Conservation (phyloP, 768 basidiomycete genomes). For the Rhizopogon rudus region DNA sequence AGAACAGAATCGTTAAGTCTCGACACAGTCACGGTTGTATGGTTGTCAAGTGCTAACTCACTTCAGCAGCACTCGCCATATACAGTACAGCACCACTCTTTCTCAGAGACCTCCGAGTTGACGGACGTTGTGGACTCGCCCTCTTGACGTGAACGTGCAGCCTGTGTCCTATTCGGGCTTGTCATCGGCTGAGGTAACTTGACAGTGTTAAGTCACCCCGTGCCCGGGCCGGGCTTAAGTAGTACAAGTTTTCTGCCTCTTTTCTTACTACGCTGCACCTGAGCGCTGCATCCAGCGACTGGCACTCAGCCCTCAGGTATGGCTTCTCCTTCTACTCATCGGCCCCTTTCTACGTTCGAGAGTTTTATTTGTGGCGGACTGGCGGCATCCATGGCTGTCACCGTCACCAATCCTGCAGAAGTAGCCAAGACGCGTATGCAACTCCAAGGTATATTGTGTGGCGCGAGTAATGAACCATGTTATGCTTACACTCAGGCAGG, state of each 20-base stretch:
- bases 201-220: too few species aligned
- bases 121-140: too few species aligned
- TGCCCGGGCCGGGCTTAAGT: too few species aligned
- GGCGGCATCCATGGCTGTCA: slow-evolving; percentile 90
- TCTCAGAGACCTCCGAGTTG: too few species aligned
- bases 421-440: slow-evolving; percentile 90
- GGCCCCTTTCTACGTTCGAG: slow-evolving; percentile 61
- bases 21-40: too few species aligned
- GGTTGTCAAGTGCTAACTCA: too few species aligned
- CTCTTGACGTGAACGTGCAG: too few species aligned
- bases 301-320: background rate
- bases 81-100: background rate
- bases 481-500: slow-evolving; percentile 21
- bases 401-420: slow-evolving; percentile 74
- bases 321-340: slow-evolving; percentile 7
- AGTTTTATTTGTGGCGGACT: slow-evolving; percentile 87
- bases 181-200: too few species aligned
- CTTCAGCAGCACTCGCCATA: background rate
- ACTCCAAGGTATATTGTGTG: slow-evolving; percentile 52
- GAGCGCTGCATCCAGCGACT: too few species aligned
- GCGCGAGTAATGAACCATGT: background rate
- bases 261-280: background rate
- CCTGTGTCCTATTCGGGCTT: too few species aligned
- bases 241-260: too few species aligned
- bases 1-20: background rate